Conservation (phyloP, 148 eudicot species). For the Chenopodium quinoa region DNA sequence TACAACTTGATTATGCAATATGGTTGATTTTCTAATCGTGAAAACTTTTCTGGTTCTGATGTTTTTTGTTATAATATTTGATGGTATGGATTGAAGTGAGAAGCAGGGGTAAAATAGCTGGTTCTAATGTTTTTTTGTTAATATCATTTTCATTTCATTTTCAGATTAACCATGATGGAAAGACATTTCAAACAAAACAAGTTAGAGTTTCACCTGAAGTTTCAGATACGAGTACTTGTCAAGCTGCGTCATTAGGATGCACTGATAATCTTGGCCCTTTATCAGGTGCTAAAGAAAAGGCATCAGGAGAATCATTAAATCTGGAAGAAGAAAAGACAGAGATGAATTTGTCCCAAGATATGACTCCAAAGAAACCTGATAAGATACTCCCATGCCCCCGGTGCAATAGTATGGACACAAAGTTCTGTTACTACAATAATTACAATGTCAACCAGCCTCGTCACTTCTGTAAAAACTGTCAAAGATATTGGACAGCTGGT, state of each 20-base stretch:
- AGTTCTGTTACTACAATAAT: conserved; percentile 77
- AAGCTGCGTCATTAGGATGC: conserved; percentile 15
- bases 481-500: conserved; percentile 88
- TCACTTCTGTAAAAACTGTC: conserved; percentile 73
- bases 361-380: conserved; percentile 64
- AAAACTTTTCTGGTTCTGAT: too few species aligned
- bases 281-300: conserved; percentile 25
- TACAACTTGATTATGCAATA: not conserved
- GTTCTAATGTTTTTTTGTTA: not conserved
- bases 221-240: conserved; percentile 29
- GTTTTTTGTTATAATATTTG: too few species aligned
- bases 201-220: conserved; percentile 12
- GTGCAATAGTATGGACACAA: conserved; percentile 80
- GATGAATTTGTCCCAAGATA: conserved; percentile 41
- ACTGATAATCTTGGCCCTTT: conserved; percentile 22
- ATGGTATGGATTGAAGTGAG: too few species aligned
- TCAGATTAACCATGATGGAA: conserved; percentile 16
- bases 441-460: conserved; percentile 79
- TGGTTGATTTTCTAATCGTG: too few species aligned
- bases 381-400: conserved; percentile 73
- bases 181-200: conserved; percentile 5
- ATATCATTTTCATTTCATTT: not conserved
- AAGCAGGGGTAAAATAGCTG: too few species aligned
- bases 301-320: conserved; percentile 20
- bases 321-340: conserved; percentile 40